phyloP scores from a whole-genome alignment of 208 protist species.

The Angomonas desouzai region DNA sequence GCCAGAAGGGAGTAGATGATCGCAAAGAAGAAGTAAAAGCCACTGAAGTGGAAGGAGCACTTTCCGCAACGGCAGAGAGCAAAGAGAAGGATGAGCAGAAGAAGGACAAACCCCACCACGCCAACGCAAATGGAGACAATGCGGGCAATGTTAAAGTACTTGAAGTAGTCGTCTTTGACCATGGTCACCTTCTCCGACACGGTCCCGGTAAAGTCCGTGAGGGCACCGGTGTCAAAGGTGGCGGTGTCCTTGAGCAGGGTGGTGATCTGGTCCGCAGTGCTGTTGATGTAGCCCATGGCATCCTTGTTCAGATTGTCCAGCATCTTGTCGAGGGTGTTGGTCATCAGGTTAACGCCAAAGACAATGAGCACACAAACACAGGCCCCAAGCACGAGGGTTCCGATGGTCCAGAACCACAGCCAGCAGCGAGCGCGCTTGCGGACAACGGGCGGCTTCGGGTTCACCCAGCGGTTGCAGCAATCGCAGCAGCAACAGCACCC shows the following conservation, averaged over 20 bases:
- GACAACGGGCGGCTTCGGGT: slow-evolving; percentile 23
- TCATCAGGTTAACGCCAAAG: slow-evolving; percentile 39
- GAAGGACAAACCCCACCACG: slow-evolving; percentile 44
- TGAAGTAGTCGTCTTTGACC: slow-evolving; percentile 45
- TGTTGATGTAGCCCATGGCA: slow-evolving; percentile 43
- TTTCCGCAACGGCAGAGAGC: slow-evolving; percentile 41
- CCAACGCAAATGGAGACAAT: slow-evolving; percentile 56
- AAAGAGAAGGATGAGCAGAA: slow-evolving; percentile 59
- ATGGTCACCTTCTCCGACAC: slow-evolving; percentile 26
- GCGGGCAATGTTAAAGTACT: slow-evolving; percentile 51
- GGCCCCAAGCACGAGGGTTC: slow-evolving; percentile 37
- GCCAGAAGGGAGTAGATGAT: slow-evolving; percentile 53
- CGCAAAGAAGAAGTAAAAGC: slow-evolving; percentile 61
- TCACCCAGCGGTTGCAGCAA: slow-evolving; percentile 9
- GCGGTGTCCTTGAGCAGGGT: slow-evolving; percentile 26
- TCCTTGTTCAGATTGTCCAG: slow-evolving; percentile 29
- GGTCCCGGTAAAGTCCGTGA: slow-evolving; percentile 28
- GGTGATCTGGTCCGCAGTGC: slow-evolving; percentile 28
- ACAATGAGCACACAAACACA: slow-evolving; percentile 55
- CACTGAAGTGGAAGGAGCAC: slow-evolving; percentile 32
- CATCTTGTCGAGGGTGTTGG: slow-evolving; percentile 21
- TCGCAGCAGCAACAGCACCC: slow-evolving; percentile 15
- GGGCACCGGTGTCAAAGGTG: slow-evolving; percentile 8
- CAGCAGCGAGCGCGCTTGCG: slow-evolving; percentile 31
- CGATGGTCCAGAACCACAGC: slow-evolving; percentile 68